Percentiles rank a stretch among this genome's conserved stretches.
phyloP scores from a whole-genome alignment of 1,139 yeast genomes.

The Zhuliangozyma parablackwelliae region DNA sequence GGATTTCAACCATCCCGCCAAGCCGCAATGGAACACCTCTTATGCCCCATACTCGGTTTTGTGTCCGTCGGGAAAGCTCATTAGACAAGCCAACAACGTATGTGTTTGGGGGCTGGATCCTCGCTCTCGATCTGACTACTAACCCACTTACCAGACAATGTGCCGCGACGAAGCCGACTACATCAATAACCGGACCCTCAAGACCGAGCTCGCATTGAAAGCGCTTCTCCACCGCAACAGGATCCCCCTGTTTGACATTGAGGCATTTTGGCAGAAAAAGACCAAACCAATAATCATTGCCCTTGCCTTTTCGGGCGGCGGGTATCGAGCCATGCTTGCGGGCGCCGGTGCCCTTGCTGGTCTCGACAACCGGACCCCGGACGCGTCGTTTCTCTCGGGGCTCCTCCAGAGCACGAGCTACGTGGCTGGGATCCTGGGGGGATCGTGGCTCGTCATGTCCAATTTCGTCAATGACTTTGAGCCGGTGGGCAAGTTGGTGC shows the following conservation, averaged over 20 bases:
- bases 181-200: conserved; percentile 25
- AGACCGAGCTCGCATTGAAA: conserved; percentile 27
- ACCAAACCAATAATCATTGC: conserved; percentile 40
- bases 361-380: conserved; percentile 42
- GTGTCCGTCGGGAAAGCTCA: conserved; percentile 36
- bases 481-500: conserved; percentile 23
- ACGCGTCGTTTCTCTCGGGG: conserved; percentile 41
- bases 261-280: conserved; percentile 12
- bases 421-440: conserved; percentile 67
- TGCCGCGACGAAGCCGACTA: conserved; percentile 34
- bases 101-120: conserved; percentile 3
- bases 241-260: conserved; percentile 35
- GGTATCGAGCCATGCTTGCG: conserved; percentile 62
- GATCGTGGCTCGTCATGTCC: conserved; percentile 59
- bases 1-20: neutral
- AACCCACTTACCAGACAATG: conserved; percentile 11
- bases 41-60: conserved; percentile 39
- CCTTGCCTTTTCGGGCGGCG: conserved; percentile 69
- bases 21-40: conserved; percentile 11
- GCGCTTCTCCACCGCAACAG: conserved; percentile 30
- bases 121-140: conserved; percentile 1
- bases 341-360: conserved; percentile 63
- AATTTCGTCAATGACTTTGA: conserved; percentile 43
- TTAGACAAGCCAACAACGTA: conserved; percentile 38
- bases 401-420: conserved; percentile 51